Evolutionary conservation across 2,329 filamentous ascomycete genomes (phyloP).

Genomic region (Aspergillus carbonarius): DNA sequence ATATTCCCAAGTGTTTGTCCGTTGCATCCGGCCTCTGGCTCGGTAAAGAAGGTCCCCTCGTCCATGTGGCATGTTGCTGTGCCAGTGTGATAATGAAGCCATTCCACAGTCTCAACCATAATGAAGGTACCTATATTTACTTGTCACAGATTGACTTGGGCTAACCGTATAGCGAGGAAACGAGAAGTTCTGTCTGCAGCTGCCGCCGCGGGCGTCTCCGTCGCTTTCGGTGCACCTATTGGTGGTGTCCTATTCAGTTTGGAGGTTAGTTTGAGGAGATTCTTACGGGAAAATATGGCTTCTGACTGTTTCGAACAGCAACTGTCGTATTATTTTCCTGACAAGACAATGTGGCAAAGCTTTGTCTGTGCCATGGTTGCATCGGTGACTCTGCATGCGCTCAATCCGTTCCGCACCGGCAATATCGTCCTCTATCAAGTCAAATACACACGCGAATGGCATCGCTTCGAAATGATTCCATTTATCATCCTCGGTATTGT

Average conservation of each 20-base stretch:
- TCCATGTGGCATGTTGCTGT: conserved; percentile 96
- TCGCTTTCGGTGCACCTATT: conserved; percentile 91
- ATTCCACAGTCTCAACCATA: conserved; percentile 75
- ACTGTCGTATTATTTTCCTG: conserved; percentile 95
- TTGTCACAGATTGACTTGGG: not conserved
- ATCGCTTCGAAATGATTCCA: conserved; percentile 88
- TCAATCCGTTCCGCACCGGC: conserved; percentile 92
- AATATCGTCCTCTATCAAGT: conserved; percentile 97
- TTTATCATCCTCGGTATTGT: conserved; percentile 83
- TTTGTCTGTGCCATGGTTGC: conserved; percentile 99
- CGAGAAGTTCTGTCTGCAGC: conserved; percentile 90
- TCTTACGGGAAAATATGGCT: not conserved
- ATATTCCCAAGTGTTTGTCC: conserved; percentile 68
- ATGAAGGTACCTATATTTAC: conserved; percentile 66
- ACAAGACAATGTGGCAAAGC: conserved; percentile 99
- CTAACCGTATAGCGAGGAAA: conserved; percentile 68
- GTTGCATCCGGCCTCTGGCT: conserved; percentile 95
- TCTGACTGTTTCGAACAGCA: conserved; percentile 53
- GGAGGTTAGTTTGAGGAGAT: conserved; percentile 59
- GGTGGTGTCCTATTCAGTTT: conserved; percentile 93
- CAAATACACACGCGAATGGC: conserved; percentile 87
- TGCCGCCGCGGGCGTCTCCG: conserved; percentile 86
- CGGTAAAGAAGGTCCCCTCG: conserved; percentile 90
- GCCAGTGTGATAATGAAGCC: conserved; percentile 91
- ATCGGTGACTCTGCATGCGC: conserved; percentile 84